Percentiles rank a stretch among this genome's conserved stretches.
phyloP scores from a whole-genome alignment of 1,139 yeast species.

The Pneumocystis murina region DNA sequence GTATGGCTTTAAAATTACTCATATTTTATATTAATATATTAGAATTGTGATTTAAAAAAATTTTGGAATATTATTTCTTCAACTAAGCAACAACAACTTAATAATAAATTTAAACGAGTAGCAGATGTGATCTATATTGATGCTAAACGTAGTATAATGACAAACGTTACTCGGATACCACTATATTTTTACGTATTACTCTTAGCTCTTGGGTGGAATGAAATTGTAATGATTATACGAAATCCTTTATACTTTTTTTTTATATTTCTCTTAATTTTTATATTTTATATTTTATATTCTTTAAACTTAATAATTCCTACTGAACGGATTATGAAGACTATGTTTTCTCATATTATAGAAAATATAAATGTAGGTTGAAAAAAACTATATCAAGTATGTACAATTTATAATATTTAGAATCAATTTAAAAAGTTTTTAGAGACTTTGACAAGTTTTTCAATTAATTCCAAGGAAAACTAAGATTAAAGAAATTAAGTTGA shows the following conservation, averaged over 20 bases:
- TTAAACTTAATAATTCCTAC: constrained; percentile 69
- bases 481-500: neutral
- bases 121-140: constrained; percentile 73
- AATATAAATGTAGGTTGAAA: neutral
- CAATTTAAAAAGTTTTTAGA: neutral
- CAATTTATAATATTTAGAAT: neutral
- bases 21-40: constrained; percentile 21
- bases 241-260: constrained; percentile 66
- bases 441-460: neutral
- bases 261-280: constrained; percentile 43
- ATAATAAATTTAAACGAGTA: constrained; percentile 53
- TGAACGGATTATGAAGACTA: constrained; percentile 9
- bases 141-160: constrained; percentile 51
- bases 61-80: constrained; percentile 36
- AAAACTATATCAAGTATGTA: neutral
- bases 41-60: constrained; percentile 26
- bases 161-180: constrained; percentile 65
- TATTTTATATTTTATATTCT: constrained; percentile 50
- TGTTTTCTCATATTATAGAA: constrained; percentile 9
- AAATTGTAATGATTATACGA: constrained; percentile 71
- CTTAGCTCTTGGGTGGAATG: constrained; percentile 84
- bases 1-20: constrained; percentile 14
- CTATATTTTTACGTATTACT: constrained; percentile 61
- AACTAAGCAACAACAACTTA: constrained; percentile 42
- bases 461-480: neutral